These are phyloP conservation scores for Ustilago nuda DNA, from an alignment of 1,284 basidiomycete genomes.

Conservation along the genomic window DNA sequence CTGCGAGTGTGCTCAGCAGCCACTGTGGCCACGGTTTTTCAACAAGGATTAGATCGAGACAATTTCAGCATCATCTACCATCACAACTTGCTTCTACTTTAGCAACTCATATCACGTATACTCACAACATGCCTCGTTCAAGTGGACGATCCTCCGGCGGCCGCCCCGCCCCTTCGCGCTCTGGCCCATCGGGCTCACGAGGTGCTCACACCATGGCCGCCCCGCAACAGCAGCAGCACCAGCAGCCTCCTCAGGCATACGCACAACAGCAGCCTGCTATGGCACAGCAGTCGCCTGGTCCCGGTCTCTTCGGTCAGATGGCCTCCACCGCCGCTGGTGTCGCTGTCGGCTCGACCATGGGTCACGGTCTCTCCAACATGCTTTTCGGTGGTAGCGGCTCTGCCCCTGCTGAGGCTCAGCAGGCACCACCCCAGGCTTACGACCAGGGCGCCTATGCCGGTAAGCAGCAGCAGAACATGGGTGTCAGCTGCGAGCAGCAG, in stretches of 20 bases:
- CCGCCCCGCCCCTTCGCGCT: slow-evolving; percentile 61
- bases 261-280: slow-evolving; percentile 39
- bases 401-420: slow-evolving; percentile 59
- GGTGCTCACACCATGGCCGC: slow-evolving; percentile 67
- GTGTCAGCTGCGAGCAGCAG: slow-evolving; percentile 72
- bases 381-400: slow-evolving; percentile 78
- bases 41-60: slow-evolving; percentile 1
- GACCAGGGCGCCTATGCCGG: slow-evolving; percentile 33
- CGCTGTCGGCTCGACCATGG: slow-evolving; percentile 82
- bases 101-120: slow-evolving; percentile 1
- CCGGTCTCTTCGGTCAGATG: slow-evolving; percentile 73
- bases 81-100: slow-evolving; percentile 9
- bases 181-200: slow-evolving; percentile 61
- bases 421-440: slow-evolving; percentile 47
- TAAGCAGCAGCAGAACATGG: slow-evolving; percentile 56
- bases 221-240: slow-evolving; percentile 39
- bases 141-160: slow-evolving; percentile 51
- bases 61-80: slow-evolving; percentile 12
- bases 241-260: slow-evolving; percentile 36
- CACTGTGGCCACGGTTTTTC: slow-evolving; percentile 9
- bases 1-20: slow-evolving; percentile 8
- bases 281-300: slow-evolving; percentile 46
- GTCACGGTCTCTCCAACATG: slow-evolving; percentile 85
- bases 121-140: slow-evolving; percentile 64
- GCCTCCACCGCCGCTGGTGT: slow-evolving; percentile 89